These are phyloP conservation scores for Cephaloascus albidus DNA, from an alignment of 805 yeast species.

Conservation along the genomic window DNA sequence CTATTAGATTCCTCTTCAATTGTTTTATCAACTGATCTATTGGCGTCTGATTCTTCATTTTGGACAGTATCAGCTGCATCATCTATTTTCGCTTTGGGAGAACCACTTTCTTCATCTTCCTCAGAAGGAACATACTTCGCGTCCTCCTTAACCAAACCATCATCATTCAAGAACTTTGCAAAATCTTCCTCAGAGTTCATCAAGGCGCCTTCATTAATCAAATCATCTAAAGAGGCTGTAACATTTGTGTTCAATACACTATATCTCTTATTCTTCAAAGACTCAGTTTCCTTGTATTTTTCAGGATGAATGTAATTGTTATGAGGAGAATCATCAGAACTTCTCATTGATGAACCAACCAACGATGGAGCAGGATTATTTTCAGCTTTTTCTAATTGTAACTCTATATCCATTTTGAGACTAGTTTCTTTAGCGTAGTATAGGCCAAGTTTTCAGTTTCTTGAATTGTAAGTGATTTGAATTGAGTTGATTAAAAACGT, in stretches of 20 bases:
- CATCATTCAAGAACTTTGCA: slow-evolving; percentile 39
- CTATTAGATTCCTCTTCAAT: background rate
- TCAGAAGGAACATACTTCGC: slow-evolving; percentile 13
- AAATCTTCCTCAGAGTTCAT: slow-evolving; percentile 43
- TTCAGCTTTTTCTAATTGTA: slow-evolving; percentile 44
- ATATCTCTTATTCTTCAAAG: slow-evolving; percentile 6
- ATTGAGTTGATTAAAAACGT: too few relatives aligned
- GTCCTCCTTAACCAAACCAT: slow-evolving; percentile 43
- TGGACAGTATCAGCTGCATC: background rate
- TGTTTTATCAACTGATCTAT: background rate
- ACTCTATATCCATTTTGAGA: slow-evolving; percentile 40
- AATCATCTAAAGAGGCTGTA: slow-evolving; percentile 46
- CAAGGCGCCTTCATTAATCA: slow-evolving; percentile 35
- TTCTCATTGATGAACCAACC: slow-evolving; percentile 42
- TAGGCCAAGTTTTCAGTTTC: too few relatives aligned
- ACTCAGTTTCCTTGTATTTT: slow-evolving; percentile 18
- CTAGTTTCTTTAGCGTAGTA: too few relatives aligned
- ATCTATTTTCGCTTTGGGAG: background rate
- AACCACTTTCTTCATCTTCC: slow-evolving; percentile 12
- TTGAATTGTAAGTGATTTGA: too few relatives aligned
- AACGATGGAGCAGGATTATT: slow-evolving; percentile 38
- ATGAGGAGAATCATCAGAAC: slow-evolving; percentile 36
- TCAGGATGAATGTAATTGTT: slow-evolving; percentile 36
- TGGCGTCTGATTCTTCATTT: background rate
- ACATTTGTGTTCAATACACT: slow-evolving; percentile 17